Base-by-base conservation (phyloP, 129 eudicot species). In the Mikania micrantha region DNA sequence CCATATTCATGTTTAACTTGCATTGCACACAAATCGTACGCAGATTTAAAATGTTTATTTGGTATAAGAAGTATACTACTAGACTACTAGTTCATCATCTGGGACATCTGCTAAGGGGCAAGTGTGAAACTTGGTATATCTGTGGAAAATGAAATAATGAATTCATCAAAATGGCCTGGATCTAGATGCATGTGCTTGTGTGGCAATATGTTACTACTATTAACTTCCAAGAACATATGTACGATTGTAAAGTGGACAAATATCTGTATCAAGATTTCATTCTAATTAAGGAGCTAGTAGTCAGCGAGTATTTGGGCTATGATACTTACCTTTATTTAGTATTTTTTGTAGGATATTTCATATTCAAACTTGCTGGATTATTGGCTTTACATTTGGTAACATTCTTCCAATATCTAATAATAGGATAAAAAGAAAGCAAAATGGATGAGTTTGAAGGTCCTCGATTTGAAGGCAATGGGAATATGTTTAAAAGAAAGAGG, bases 371-470 rank as follows among this genome's bases (percentile, higher is more conserved):
- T 74, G 62, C 53, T 74, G 53, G 72, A 54, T 38, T 22, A 9
- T 28, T 24, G 31, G 52, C 20, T 19, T 71, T 60, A 28, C 27
- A 49, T 75, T 32, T 52, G 52, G 52, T 52, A 32, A 25, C 38
- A 54, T 10, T 64, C 56, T 38, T n/a, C 57, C 13, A 32, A n/a
- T 56, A 45, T 71, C 64, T 71, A 58, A 67, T 57, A 53, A 12
- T 27, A n/a, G 70, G 73, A 72, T 34, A 16, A 59, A 27, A 47
- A 47, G 68, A 40, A 29, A 31, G 21, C 19, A 24, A 28, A 24
- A 91, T 91, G 97, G 96, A 91, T 35, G 93, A 83, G 65, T 54
- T 69, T 44, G 74, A 77, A 49, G 78, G 67, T 54, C 29, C 82
- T 48, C 77, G 34, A 45, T 61, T 80, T 66, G 98, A 88, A 60